Base-by-base conservation (phyloP, 352 stramenopile species). In the Pythium phragmiticola region DNA sequence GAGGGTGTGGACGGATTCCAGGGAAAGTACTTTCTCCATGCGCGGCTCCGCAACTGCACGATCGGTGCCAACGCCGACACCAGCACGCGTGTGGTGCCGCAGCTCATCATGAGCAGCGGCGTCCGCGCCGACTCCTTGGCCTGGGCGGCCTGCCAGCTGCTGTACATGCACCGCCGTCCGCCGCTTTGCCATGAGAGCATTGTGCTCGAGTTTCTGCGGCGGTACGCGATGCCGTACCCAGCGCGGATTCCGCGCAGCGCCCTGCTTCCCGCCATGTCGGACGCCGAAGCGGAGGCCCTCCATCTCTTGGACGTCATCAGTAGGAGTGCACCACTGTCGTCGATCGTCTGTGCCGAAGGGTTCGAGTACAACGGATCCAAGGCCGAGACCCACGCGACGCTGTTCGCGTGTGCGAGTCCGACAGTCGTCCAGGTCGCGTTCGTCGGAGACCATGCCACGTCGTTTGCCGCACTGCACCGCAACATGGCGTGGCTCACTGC, bases 291-390 rank as follows among this genome's bases (percentile, higher is more conserved):
- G 0, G 76, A 82, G 42, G 57, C 85, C 0, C 61, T 80, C 12
- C 62, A 74, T 26, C 50, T 89, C 4, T 60, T 89, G 0, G 59
- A 76, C n/a, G 76, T 89, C 33, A 80, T 89, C 64, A 78, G 75
- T 69, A 76, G 75, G 58, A 87, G 80, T 37, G 65, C 66, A 1
- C 80, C 78, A 7, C 58, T 84, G 7, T 77, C 61, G 0, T 54
- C 53, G 1, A 63, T 82, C 28, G 68, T 79, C 4, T 89, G 80
- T 46, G 75, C 87, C 41, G 76, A 85, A 50, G 78, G 70, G 5
- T 82, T 89, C 37, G 34, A 75, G 33, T 60, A 57, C 6, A 71
- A 59, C 33, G 74, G 69, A 5, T 19, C 59, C 3, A 69, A 66
- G 2, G 33, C 28, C 19, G 72, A 82, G 54, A 70, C 82, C 34